phyloP scores from a whole-genome alignment of 2,329 filamentous ascomycete genomes.

The Pseudogymnoascus sp. region DNA sequence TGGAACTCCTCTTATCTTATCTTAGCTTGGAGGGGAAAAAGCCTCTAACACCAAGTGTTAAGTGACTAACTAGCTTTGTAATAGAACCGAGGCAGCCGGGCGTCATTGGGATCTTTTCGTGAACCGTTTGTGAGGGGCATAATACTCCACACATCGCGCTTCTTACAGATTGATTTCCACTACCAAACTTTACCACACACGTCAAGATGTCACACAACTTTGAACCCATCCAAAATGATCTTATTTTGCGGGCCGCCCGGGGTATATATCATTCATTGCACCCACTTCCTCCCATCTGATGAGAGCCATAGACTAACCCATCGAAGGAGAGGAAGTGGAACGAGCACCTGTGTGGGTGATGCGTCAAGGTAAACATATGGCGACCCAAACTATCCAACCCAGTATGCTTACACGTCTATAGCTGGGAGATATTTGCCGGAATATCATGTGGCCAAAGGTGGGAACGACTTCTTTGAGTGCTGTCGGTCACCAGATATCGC shows the following conservation, averaged over 20 bases:
- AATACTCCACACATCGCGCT: neutral
- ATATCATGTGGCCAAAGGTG: constrained; percentile 91
- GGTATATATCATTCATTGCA: constrained; percentile 43
- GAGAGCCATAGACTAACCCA: constrained; percentile 17
- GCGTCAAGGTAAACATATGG: constrained; percentile 70
- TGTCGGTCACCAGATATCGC: constrained; percentile 90
- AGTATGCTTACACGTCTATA: constrained; percentile 32
- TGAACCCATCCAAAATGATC: constrained; percentile 82
- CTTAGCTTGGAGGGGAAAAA: neutral
- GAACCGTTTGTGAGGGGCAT: neutral
- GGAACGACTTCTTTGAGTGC: constrained; percentile 93
- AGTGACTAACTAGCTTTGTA: constrained; percentile 4
- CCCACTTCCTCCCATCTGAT: neutral
- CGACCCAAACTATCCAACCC: neutral
- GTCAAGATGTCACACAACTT: constrained; percentile 61
- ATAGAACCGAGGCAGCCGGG: constrained; percentile 3
- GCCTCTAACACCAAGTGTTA: neutral
- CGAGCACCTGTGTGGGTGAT: constrained; percentile 97
- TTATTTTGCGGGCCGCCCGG: constrained; percentile 82
- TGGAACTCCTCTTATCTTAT: neutral
- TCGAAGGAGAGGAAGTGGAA: constrained; percentile 76
- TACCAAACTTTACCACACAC: neutral
- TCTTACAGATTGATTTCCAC: constrained; percentile 22
- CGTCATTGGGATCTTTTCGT: constrained; percentile 4
- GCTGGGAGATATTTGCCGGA: constrained; percentile 96